Conservation (phyloP, 1,284 basidiomycete species). For the Trametes hirsuta region DNA sequence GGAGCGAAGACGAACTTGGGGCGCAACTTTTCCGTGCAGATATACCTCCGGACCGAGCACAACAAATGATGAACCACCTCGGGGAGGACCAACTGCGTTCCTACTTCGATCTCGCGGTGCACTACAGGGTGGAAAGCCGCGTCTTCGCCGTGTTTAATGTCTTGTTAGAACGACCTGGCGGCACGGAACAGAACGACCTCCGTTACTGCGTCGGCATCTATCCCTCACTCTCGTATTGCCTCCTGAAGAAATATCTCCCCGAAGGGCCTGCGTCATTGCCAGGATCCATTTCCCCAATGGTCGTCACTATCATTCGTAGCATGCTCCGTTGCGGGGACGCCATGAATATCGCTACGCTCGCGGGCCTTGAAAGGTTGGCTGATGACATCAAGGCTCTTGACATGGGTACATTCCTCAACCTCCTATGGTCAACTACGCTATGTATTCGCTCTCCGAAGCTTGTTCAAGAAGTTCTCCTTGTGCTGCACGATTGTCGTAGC, state of each 20-base stretch:
- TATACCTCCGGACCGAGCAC: not conserved
- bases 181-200: conserved; percentile 37
- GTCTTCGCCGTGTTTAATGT: conserved; percentile 55
- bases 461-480: conserved; percentile 59
- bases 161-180: conserved; percentile 28
- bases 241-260: conserved; percentile 52
- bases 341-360: conserved; percentile 55
- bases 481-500: conserved; percentile 54
- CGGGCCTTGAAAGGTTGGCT: conserved; percentile 57
- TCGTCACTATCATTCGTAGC: conserved; percentile 43
- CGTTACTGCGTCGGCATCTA: conserved; percentile 47
- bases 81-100: conserved; percentile 10
- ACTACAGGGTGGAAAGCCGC: conserved; percentile 56
- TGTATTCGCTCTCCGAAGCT: conserved; percentile 53
- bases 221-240: conserved; percentile 55
- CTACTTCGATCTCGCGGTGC: conserved; percentile 35
- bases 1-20: conserved; percentile 36
- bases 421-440: conserved; percentile 52
- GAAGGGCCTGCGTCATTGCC: conserved; percentile 37
- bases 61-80: conserved; percentile 12
- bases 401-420: conserved; percentile 49
- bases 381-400: conserved; percentile 44
- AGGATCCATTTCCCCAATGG: conserved; percentile 37
- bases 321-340: conserved; percentile 57
- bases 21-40: conserved; percentile 16